These are phyloP conservation scores for Botrytis tulipae DNA, from an alignment of 2,329 filamentous ascomycete species.

Conservation along the genomic window DNA sequence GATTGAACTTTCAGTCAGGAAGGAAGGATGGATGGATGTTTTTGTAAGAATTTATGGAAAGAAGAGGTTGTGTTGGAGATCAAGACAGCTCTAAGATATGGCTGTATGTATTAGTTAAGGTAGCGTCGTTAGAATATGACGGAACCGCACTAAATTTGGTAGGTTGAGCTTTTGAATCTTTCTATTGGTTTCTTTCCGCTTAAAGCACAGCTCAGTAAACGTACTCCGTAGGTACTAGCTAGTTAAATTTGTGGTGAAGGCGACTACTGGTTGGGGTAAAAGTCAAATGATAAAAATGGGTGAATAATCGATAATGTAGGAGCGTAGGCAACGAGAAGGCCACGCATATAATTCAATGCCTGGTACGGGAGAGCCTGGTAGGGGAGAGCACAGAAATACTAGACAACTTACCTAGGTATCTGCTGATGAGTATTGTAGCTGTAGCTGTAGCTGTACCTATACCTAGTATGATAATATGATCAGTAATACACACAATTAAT, in stretches of 20 bases:
- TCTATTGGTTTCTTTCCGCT: conserved; percentile 21
- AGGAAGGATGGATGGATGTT: neutral
- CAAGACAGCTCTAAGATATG: conserved; percentile 15
- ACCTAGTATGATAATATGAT: neutral
- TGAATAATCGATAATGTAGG: neutral
- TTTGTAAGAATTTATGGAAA: neutral
- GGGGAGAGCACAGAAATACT: neutral
- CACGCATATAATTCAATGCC: conserved; percentile 8
- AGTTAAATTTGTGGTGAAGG: neutral
- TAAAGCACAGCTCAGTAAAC: neutral
- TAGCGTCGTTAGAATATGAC: conserved; percentile 21
- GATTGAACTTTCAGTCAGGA: conserved; percentile 2
- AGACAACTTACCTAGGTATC: too few relatives aligned
- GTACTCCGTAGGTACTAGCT: neutral
- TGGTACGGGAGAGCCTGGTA: too few relatives aligned
- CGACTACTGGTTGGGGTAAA: neutral
- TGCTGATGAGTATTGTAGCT: too few relatives aligned
- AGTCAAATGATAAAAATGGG: neutral
- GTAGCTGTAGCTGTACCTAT: too few relatives aligned
- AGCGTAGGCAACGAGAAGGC: conserved; percentile 16
- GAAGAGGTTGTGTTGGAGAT: conserved; percentile 19
- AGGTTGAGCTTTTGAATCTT: neutral
- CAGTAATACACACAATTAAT: neutral
- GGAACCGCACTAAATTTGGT: conserved; percentile 17
- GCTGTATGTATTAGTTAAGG: neutral